Percentiles rank a stretch among this genome's conserved stretches.
Conservation (phyloP, 345 rosid genomes). For the Ceriops decandra region DNA sequence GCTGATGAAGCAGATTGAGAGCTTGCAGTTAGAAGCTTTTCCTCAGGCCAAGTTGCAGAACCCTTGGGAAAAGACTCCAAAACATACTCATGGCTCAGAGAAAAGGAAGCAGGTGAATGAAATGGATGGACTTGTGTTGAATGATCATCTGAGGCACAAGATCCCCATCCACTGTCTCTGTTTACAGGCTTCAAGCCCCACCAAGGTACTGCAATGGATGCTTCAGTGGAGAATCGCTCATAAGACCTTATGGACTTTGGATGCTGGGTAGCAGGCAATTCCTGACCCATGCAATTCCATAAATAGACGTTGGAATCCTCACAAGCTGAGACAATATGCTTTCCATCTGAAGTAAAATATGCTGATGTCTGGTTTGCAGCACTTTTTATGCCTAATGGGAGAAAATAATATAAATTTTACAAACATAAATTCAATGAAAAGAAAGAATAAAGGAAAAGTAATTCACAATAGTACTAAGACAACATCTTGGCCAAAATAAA, state of each 20-base stretch:
- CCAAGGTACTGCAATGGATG: constrained; percentile 82
- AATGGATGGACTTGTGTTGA: constrained; percentile 37
- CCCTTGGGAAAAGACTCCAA: constrained; percentile 74
- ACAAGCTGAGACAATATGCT: constrained; percentile 74
- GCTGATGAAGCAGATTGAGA: constrained; percentile 35
- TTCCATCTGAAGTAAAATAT: constrained; percentile 69
- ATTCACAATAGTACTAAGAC: background rate
- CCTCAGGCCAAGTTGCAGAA: constrained; percentile 96
- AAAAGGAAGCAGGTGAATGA: constrained; percentile 49
- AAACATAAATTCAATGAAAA: background rate
- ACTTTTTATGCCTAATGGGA: constrained; percentile 43
- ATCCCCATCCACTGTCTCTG: constrained; percentile 24
- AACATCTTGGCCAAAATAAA: background rate
- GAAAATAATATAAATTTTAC: constrained; percentile 8
- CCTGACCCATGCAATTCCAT: constrained; percentile 55
- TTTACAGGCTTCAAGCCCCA: constrained; percentile 43
- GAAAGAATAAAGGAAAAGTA: background rate
- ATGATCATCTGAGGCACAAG: constrained; percentile 15
- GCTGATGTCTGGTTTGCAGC: constrained; percentile 63
- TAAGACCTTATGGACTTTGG: constrained; percentile 49
- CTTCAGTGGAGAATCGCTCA: constrained; percentile 72
- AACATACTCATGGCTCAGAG: constrained; percentile 52
- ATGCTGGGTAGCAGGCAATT: constrained; percentile 31
- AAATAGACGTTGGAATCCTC: constrained; percentile 74
- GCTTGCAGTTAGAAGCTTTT: constrained; percentile 59